Evolutionary conservation across 768 basidiomycete genomes (phyloP), one percentile per base, ranked within the genome.

Genomic region (Royoungia palumana): DNA sequence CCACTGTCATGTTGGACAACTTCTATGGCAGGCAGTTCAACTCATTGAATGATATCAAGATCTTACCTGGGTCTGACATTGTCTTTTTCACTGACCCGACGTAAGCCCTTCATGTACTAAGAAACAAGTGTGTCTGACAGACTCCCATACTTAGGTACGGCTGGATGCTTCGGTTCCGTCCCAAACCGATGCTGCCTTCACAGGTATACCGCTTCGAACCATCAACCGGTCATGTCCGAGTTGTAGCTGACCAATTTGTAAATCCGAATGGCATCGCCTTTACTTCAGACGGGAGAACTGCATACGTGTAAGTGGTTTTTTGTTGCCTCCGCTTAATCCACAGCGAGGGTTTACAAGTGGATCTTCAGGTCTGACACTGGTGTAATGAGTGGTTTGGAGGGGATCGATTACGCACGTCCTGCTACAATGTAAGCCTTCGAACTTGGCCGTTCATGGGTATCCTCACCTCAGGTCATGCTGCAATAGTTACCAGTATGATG

Each of bases 1-100:
- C 77, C 8, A 89, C 84, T 0, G 75, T 86, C 27, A 64, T 91
- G 16, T 65, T 91, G 52, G 85, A 90, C 67, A 91, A 89, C 68
- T 88, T 77, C 67, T 86, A 79, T 56, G 88, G 88, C 2, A 72
- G 86, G 4, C 87, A 89, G 55, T 92, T 89, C 69, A 89, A 87
- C 67, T 89, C 88, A 2, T 63, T 91, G 43, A 88, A 90, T 62
- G 89, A 93, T 55, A 74, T 85, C 50, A 89, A 87, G 57, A 70
- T 89, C 4, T 81, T 88, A 43, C 86, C 85, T 2, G 65, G 67
- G 4, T 84, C 76, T 53, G 81, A 81, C 30, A 78, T 78, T 32
- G 55, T 90, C 2, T 89, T 85, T 69, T 89, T 91, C 67, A 90
- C 88, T 0, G 88, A 92, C 58, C 72, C 74, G 14, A 70, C 73